Conservation (phyloP, 257 asterid species). For the Verbena officinalis region DNA sequence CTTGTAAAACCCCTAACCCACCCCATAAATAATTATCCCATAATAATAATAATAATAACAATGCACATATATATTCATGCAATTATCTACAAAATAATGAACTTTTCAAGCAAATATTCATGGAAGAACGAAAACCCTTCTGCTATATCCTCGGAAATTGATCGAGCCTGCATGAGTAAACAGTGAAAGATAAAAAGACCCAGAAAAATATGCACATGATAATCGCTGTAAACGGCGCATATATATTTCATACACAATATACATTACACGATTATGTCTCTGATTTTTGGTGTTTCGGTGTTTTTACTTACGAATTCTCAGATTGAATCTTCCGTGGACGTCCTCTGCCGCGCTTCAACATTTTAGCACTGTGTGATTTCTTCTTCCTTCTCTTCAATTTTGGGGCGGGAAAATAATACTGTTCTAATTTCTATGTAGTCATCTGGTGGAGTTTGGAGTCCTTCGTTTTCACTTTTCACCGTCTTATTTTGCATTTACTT, state of each 20-base stretch:
- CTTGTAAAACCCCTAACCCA: not conserved
- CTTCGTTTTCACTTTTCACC: too few relatives aligned
- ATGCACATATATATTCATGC: not conserved
- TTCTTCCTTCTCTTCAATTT: not conserved
- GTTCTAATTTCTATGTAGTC: not conserved
- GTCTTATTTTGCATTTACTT: too few relatives aligned
- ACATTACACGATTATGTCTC: too few relatives aligned
- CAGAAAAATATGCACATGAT: not conserved
- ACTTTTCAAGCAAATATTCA: not conserved
- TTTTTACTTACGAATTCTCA: slow-evolving; percentile 28
- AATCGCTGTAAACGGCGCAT: too few relatives aligned
- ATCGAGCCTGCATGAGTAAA: too few relatives aligned
- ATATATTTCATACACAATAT: too few relatives aligned
- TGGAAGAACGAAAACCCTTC: not conserved
- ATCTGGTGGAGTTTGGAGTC: not conserved
- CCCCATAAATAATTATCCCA: too few relatives aligned
- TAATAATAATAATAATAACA: not conserved
- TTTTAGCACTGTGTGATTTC: not conserved
- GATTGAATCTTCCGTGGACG: slow-evolving; percentile 27
- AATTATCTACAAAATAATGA: not conserved
- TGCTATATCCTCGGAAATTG: not conserved
- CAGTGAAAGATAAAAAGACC: too few relatives aligned
- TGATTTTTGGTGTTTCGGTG: not conserved
- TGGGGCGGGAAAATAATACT: not conserved
- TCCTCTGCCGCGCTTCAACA: slow-evolving; percentile 40